Conservation (phyloP, 345 rosid species). For the thale cress (Arabidopsis thaliana) region DNA sequence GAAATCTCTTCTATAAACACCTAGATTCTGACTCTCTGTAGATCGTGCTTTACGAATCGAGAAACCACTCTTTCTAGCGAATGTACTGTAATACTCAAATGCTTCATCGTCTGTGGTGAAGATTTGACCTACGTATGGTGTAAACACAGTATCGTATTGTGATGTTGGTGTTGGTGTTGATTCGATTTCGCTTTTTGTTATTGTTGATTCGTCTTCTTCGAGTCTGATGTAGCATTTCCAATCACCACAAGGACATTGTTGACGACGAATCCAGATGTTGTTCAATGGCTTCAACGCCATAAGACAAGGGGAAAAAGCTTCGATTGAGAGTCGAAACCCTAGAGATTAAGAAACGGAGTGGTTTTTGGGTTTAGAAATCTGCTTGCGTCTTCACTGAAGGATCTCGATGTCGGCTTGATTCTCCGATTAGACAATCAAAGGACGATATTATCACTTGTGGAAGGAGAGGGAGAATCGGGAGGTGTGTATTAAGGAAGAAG, state of each 20-base stretch:
- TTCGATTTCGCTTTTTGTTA: constrained; percentile 57
- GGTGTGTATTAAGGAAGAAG: too few relatives aligned
- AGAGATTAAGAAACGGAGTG: too few relatives aligned
- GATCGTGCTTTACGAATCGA: constrained; percentile 93
- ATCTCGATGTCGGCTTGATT: too few relatives aligned
- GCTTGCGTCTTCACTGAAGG: too few relatives aligned
- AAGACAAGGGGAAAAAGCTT: not conserved
- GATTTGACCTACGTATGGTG: constrained; percentile 87
- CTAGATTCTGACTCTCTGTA: constrained; percentile 86
- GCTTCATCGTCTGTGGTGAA: constrained; percentile 84
- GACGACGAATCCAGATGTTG: constrained; percentile 87
- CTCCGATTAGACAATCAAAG: too few relatives aligned
- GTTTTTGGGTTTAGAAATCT: too few relatives aligned
- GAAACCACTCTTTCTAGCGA: constrained; percentile 87
- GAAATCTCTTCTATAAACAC: constrained; percentile 87
- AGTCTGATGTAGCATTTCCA: constrained; percentile 81
- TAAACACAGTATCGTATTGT: constrained; percentile 57
- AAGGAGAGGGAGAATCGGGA: too few relatives aligned
- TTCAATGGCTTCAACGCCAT: constrained; percentile 65
- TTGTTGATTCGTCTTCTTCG: constrained; percentile 66
- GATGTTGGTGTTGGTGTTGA: constrained; percentile 39
- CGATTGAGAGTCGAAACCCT: too few relatives aligned
- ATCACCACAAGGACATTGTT: constrained; percentile 95
- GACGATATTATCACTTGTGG: too few relatives aligned
- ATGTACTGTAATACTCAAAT: constrained; percentile 79